Conservation (phyloP, 768 basidiomycete species). For the Psilocybe sp. region DNA sequence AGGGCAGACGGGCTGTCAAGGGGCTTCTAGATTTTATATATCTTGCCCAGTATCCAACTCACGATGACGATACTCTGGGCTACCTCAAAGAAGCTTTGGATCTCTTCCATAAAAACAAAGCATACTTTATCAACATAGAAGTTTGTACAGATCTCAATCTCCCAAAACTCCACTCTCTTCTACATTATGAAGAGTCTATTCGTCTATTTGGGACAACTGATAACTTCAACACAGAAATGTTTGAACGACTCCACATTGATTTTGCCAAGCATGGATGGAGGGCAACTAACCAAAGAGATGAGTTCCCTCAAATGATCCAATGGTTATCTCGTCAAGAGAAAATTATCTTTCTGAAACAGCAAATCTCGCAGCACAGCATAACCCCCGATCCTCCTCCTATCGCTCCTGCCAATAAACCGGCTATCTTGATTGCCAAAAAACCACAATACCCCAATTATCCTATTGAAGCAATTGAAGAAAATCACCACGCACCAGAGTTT, state of each 20-base stretch:
- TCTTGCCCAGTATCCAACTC: constrained; percentile 22
- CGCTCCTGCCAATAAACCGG: too few relatives aligned
- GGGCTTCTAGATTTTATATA: constrained; percentile 30
- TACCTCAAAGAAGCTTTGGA: constrained; percentile 8
- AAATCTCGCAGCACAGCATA: background rate
- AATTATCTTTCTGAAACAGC: constrained; percentile 6
- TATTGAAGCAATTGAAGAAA: too few relatives aligned
- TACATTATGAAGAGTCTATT: constrained; percentile 21
- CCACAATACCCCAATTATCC: too few relatives aligned
- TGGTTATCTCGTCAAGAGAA: constrained; percentile 35
- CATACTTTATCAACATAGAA: constrained; percentile 4
- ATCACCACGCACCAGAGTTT: too few relatives aligned
- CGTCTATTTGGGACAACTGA: constrained; percentile 24
- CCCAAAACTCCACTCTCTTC: constrained; percentile 19
- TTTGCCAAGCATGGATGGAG: constrained; percentile 30
- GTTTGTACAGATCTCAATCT: constrained; percentile 31
- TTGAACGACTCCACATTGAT: constrained; percentile 36
- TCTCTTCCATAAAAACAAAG: constrained; percentile 10
- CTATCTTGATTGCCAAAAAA: too few relatives aligned
- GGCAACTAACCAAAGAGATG: constrained; percentile 23
- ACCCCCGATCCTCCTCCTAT: too few relatives aligned
- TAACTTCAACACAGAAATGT: constrained; percentile 28
- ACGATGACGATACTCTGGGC: constrained; percentile 17
- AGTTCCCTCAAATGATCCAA: constrained; percentile 32
- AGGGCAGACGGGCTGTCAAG: constrained; percentile 12